phyloP scores from a whole-genome alignment of 768 basidiomycete species.

The Amanita fuliginea region DNA sequence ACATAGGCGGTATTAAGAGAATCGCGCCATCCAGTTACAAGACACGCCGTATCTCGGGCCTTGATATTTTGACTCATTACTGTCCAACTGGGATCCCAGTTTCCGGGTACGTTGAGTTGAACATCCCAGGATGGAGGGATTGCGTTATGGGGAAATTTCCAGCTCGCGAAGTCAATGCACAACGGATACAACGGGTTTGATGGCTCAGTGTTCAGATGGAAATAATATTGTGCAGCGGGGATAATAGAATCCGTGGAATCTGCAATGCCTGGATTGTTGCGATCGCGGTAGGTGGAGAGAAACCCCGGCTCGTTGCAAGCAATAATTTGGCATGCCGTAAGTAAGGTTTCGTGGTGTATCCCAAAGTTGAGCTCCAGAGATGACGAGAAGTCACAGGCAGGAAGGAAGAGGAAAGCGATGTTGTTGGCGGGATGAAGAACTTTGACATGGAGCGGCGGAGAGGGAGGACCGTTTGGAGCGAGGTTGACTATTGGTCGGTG shows the following conservation, averaged over 20 bases:
- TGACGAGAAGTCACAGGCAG: background rate
- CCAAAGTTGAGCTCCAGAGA: background rate
- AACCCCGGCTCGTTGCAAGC: background rate
- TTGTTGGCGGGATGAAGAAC: background rate
- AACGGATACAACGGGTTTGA: background rate
- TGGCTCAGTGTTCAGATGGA: background rate
- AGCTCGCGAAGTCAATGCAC: background rate
- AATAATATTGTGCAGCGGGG: background rate
- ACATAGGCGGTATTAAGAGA: conserved; percentile 6
- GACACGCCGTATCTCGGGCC: background rate
- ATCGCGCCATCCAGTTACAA: background rate
- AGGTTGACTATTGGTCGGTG: background rate
- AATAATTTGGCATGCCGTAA: background rate
- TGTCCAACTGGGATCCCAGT: background rate
- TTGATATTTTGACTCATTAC: background rate
- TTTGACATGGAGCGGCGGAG: background rate
- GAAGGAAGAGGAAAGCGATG: background rate
- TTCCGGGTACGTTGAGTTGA: background rate
- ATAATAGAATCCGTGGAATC: background rate
- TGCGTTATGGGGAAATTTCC: background rate
- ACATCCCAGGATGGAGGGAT: background rate
- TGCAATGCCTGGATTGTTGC: background rate
- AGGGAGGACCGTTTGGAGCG: background rate
- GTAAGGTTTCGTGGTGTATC: background rate
- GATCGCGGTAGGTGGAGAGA: background rate